Percentiles rank a stretch among this genome's conserved stretches.
These are phyloP conservation scores for Ceriops tagal DNA, from an alignment of 345 rosid genomes.

Conservation along the genomic window DNA sequence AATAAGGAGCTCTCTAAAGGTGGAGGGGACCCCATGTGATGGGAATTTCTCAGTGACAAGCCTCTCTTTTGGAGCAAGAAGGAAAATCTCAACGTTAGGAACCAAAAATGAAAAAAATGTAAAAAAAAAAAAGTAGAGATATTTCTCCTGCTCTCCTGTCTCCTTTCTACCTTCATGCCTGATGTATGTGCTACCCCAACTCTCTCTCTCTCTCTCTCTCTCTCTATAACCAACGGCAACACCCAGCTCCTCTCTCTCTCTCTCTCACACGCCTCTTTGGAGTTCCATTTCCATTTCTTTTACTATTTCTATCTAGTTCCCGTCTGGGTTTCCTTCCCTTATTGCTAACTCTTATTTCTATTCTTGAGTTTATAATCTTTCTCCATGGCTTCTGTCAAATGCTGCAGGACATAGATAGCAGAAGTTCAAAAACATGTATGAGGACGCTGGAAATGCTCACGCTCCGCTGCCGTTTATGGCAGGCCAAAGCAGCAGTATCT, in stretches of 20 bases:
- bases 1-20: not conserved
- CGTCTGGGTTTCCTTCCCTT: not conserved
- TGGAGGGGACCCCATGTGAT: slow-evolving; percentile 35
- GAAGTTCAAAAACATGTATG: slow-evolving; percentile 32
- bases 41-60: slow-evolving; percentile 20
- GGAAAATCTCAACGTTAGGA: not conserved
- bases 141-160: not conserved
- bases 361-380: too few relatives aligned
- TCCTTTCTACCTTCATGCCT: not conserved
- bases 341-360: not conserved
- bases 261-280: not conserved
- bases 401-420: not conserved
- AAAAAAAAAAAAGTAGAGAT: not conserved
- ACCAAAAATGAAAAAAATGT: too few relatives aligned
- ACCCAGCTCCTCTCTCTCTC: not conserved
- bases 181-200: too few relatives aligned
- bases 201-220: not conserved
- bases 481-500: slow-evolving; percentile 27
- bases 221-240: not conserved
- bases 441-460: slow-evolving; percentile 25
- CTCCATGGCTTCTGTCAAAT: not conserved
- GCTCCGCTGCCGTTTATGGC: slow-evolving; percentile 6
- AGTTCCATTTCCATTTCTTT: not conserved
- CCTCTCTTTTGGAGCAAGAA: not conserved
- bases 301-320: not conserved